Percentiles rank a stretch among this genome's conserved stretches.
Conservation (phyloP, 352 stramenopile species). For the Phytopythium sindhum region DNA sequence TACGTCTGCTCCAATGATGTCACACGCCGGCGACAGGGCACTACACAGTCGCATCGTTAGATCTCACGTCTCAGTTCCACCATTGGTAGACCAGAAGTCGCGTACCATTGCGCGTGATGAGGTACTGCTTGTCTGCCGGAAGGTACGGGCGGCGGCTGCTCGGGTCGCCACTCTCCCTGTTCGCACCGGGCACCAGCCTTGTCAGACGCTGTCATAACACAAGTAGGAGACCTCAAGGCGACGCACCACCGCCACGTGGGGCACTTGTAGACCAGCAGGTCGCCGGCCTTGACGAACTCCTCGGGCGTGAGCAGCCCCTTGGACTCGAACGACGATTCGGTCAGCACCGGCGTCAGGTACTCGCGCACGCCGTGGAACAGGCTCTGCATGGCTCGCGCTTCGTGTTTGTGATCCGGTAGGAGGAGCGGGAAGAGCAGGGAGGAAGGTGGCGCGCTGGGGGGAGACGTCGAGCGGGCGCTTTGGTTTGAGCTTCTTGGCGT, state of each 20-base stretch:
- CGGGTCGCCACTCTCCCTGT: slow-evolving; percentile 70
- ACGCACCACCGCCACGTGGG: slow-evolving; percentile 93
- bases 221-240: slow-evolving; percentile 7
- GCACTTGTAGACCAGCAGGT: slow-evolving; percentile 96
- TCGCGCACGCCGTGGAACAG: slow-evolving; percentile 81
- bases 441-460: no score
- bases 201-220: slow-evolving; percentile 3
- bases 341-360: slow-evolving; percentile 89
- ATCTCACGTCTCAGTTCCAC: no score
- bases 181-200: neutral
- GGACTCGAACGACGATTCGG: slow-evolving; percentile 91
- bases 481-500: neutral
- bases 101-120: slow-evolving; percentile 74
- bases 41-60: slow-evolving; percentile 17
- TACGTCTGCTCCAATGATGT: slow-evolving; percentile 75
- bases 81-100: no score
- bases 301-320: slow-evolving; percentile 95
- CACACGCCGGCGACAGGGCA: slow-evolving; percentile 85
- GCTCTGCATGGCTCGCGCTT: slow-evolving; percentile 45
- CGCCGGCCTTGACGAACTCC: slow-evolving; percentile 94
- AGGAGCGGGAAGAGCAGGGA: neutral
- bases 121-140: slow-evolving; percentile 84
- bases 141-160: slow-evolving; percentile 59
- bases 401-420: neutral
- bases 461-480: neutral